These are phyloP conservation scores for Silybum marianum DNA, from an alignment of 129 eudicot species.

Conservation along the genomic window DNA sequence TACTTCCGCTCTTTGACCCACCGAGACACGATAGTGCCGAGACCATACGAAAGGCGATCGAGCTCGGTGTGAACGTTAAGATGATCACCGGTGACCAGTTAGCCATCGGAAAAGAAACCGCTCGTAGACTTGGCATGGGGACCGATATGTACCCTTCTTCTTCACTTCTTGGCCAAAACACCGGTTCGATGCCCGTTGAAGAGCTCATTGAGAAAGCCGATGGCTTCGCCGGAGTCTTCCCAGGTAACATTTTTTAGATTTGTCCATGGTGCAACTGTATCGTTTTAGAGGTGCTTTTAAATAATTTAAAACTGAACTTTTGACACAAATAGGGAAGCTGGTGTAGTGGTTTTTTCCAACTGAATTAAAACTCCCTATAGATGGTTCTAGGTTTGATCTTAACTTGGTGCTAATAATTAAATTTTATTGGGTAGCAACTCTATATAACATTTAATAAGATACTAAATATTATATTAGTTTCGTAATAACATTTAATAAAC, in stretches of 20 bases:
- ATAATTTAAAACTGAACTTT: too few relatives aligned
- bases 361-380: too few relatives aligned
- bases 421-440: too few relatives aligned
- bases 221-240: constrained; percentile 95
- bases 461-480: too few relatives aligned
- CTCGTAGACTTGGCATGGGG: constrained; percentile 86
- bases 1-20: constrained; percentile 77
- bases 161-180: constrained; percentile 63
- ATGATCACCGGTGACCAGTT: constrained; percentile 91
- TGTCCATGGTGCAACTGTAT: too few relatives aligned
- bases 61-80: constrained; percentile 68
- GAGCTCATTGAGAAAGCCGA: constrained; percentile 77
- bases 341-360: too few relatives aligned
- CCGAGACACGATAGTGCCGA: constrained; percentile 87
- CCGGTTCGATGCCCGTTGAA: constrained; percentile 40
- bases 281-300: too few relatives aligned
- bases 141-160: constrained; percentile 84
- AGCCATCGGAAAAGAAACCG: constrained; percentile 82
- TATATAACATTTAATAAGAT: too few relatives aligned
- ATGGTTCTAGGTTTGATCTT: too few relatives aligned
- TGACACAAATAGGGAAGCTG: too few relatives aligned
- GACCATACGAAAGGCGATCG: constrained; percentile 67
- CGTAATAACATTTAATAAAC: too few relatives aligned
- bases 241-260: constrained; percentile 46
- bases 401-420: too few relatives aligned